Evolutionary conservation across 2,329 filamentous ascomycete species (phyloP).

Genomic region (Neophaeococcomyces aloes): DNA sequence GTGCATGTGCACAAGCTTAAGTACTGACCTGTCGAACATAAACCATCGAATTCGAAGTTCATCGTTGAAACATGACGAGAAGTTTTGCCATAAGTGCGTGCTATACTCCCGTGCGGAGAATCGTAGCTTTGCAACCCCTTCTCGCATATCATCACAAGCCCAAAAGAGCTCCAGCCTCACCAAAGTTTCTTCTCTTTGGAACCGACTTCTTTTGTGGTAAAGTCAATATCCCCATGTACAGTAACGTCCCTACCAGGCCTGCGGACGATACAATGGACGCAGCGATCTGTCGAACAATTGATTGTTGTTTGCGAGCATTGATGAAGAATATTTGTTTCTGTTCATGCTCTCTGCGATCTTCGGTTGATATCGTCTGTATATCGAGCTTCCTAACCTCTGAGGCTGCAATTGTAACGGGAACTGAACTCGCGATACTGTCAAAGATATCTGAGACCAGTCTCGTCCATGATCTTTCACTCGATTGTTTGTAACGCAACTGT

Average conservation of each 20-base stretch:
- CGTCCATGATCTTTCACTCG: conserved; percentile 4
- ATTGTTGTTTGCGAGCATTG: not conserved
- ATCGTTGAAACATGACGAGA: no score
- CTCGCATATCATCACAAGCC: conserved; percentile 8
- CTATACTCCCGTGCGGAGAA: not conserved
- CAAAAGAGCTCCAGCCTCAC: conserved; percentile 19
- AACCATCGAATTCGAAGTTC: no score
- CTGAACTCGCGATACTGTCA: conserved; percentile 9
- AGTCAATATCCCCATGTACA: conserved; percentile 26
- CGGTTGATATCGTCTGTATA: not conserved
- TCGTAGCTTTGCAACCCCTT: not conserved
- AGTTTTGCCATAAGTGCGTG: no score
- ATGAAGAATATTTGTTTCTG: conserved; percentile 1
- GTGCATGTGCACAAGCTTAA: no score
- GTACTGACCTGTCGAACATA: no score
- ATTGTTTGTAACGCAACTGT: conserved; percentile 18
- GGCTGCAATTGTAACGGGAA: conserved; percentile 8
- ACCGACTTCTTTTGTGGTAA: conserved; percentile 9
- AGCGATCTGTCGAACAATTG: conserved; percentile 3
- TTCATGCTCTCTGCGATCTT: not conserved
- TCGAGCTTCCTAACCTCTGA: conserved; percentile 6
- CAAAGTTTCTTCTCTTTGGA: conserved; percentile 14
- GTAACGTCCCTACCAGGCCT: conserved; percentile 23
- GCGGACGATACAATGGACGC: conserved; percentile 13
- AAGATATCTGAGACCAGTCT: conserved; percentile 6